Percentiles rank a stretch among this genome's conserved stretches.
These are phyloP conservation scores for Termitomyces sp. DNA, from an alignment of 768 basidiomycete genomes.

Conservation along the genomic window DNA sequence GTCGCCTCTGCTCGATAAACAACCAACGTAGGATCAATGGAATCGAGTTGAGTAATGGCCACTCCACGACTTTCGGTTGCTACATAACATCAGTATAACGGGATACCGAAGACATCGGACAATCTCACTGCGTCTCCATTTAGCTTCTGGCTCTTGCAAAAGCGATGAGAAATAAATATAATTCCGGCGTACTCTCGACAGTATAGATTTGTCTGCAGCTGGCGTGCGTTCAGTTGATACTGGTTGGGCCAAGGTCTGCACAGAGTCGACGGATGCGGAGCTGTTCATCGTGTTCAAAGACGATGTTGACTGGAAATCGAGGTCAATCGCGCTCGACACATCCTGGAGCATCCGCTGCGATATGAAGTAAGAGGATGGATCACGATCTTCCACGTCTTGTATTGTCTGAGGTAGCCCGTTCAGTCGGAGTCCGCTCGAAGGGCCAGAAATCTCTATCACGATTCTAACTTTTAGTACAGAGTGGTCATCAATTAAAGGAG, in stretches of 20 bases:
- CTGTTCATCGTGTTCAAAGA: constrained; percentile 50
- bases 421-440: constrained; percentile 72
- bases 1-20: constrained; percentile 97
- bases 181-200: constrained; percentile 81
- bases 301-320: constrained; percentile 63
- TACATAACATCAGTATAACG: constrained; percentile 20
- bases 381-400: constrained; percentile 58
- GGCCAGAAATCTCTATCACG: constrained; percentile 73
- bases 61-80: constrained; percentile 87
- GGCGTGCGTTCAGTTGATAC: constrained; percentile 39
- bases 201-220: constrained; percentile 75
- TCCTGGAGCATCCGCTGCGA: constrained; percentile 68
- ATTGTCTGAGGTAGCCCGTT: constrained; percentile 79
- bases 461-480: constrained; percentile 77
- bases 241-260: constrained; percentile 26
- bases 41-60: constrained; percentile 91
- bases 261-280: constrained; percentile 32
- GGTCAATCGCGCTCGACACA: constrained; percentile 60
- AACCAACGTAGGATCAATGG: constrained; percentile 93
- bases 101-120: constrained; percentile 8
- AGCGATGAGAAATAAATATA: constrained; percentile 98
- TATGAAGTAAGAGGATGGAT: constrained; percentile 53
- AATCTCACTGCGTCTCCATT: constrained; percentile 81
- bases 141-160: constrained; percentile 95
- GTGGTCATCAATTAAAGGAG: constrained; percentile 63